Evolutionary conservation across 2,329 filamentous ascomycete genomes (phyloP), one percentile per base, ranked within the genome.

Genomic region (Ascochyta clinopodiicola): DNA sequence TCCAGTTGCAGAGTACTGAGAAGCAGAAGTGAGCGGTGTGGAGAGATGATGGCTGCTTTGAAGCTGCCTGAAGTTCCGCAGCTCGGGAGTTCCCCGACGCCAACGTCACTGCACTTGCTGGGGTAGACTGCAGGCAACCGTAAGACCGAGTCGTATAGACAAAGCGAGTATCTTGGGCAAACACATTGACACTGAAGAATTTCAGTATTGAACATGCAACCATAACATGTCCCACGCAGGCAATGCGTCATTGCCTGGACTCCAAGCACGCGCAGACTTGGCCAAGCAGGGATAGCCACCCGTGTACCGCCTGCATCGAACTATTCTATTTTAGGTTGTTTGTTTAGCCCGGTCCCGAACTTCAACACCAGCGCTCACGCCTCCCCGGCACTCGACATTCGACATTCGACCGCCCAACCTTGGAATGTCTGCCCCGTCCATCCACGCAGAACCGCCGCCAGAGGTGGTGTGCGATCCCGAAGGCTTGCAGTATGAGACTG

Each of bases 401-500:
- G 59, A 67, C 61, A 57, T 54, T 59, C 52, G 59, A 70, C 60
- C 63, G 62, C 66, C 60, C 52, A 44, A 42, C 19, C 19, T 38
- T 43, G 42, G 52, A 72, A 75, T 75, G 72, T 74, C 72, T 69
- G 62, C 71, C 61, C 77, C 79, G 38, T 80, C 79, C 63, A 72
- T 81, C 56, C 80, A 82, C 70, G 80, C 80, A 54, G 80, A 81
- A 56, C 76, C 80, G 37, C 80, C 80, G 59, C 80, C 80, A 45
- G 73, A 76, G 55, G 81, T 88, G 42, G 89, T 89, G 69, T 79
- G 81, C 50, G 89, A 92, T 73, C 87, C 88, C 49, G 84, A 82
- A 51, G 89, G 89, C 49, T 85, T 88, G 50, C 82, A 87, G 44
- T 94, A 93, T 79, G 85, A 88, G 66, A 86, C 90, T 29, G 89